Base-by-base conservation (phyloP, 768 basidiomycete genomes). In the Leccinum variicolor region DNA sequence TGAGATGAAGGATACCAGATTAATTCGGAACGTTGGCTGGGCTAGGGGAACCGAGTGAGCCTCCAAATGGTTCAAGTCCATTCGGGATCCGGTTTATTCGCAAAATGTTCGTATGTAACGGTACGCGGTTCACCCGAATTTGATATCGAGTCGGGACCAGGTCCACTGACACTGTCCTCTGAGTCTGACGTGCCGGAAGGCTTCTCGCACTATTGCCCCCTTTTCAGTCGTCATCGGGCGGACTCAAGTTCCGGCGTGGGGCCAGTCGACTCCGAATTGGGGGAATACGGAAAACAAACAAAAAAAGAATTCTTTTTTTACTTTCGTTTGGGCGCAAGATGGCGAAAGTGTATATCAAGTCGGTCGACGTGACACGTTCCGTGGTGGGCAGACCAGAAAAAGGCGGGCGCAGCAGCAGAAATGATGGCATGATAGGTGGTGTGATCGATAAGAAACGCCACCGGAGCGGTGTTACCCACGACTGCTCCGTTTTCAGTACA, bases 361-460 rank as follows among this genome's bases (percentile, higher is more conserved):
- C 61, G 64, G 61, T 41, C 34, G 10, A 57, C 55, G 6, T 45
- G 57, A 58, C 63, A 63, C 66, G 66, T 67, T 59, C 48, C 10
- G 53, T 51, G 14, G n/a, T 21, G 65, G 56, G 4, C 50, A 11
- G n/a, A 25, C 15, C 13, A 46, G 34, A 21, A 31, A 23, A 25
- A 14, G 21, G 15, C 46, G 46, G 21, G 54, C 58, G 33, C 52
- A 50, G 55, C 55, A 54, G 62, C 10, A 50, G 4, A 6, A 13
- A n/a, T 29, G 8, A 50, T 17, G 49, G 17, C 21, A 29, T 11
- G 8, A 41, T 34, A 19, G 14, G 23, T 41, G 39, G 39, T 43
- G 11, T 43, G 41, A 43, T 43, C 41, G 41, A 43, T 43, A 43
- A 43, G n/a, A 19, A 43, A 43, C 41, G 41, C 41, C 41, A 43